Evolutionary conservation across 1,284 basidiomycete genomes (phyloP).

Genomic region (Meira miltonrushii): DNA sequence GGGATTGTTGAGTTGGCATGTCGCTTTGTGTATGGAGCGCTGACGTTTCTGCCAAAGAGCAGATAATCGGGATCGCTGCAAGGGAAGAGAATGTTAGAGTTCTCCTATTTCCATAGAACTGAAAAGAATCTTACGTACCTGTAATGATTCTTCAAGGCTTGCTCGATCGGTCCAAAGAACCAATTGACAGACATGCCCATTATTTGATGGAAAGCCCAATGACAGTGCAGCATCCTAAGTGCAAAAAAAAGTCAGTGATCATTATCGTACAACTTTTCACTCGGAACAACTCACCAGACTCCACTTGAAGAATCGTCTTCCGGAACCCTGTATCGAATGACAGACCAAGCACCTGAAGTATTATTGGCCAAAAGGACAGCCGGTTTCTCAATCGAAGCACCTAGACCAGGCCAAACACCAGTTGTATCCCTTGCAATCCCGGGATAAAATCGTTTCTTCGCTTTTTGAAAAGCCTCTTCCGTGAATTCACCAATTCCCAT

Average conservation of each 20-base stretch:
- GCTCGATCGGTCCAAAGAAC: constrained; percentile 17
- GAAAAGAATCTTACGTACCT: too few relatives aligned
- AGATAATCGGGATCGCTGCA: background rate
- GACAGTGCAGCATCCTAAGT: constrained; percentile 26
- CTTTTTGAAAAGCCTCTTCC: constrained; percentile 8
- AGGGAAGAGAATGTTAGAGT: background rate
- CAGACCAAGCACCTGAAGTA: constrained; percentile 27
- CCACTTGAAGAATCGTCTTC: constrained; percentile 15
- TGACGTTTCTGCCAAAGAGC: background rate
- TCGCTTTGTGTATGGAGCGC: background rate
- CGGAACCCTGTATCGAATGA: constrained; percentile 29
- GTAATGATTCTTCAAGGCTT: constrained; percentile 1
- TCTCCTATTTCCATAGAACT: too few relatives aligned
- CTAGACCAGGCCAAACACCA: constrained; percentile 24
- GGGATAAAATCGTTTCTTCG: constrained; percentile 1
- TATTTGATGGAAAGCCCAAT: constrained; percentile 23
- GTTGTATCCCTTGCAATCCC: constrained; percentile 35
- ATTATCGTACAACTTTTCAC: background rate
- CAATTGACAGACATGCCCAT: constrained; percentile 38
- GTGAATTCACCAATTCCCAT: constrained; percentile 26
- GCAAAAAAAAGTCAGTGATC: background rate
- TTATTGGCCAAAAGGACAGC: constrained; percentile 11
- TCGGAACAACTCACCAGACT: background rate
- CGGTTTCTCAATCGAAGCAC: constrained; percentile 19
- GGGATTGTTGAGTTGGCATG: too few relatives aligned